A percentile compares a stretch with the other conserved stretches of the same genome.
phyloP scores from a whole-genome alignment of 2,329 filamentous ascomycete species.

The Phaeosphaeriaceae sp. region DNA sequence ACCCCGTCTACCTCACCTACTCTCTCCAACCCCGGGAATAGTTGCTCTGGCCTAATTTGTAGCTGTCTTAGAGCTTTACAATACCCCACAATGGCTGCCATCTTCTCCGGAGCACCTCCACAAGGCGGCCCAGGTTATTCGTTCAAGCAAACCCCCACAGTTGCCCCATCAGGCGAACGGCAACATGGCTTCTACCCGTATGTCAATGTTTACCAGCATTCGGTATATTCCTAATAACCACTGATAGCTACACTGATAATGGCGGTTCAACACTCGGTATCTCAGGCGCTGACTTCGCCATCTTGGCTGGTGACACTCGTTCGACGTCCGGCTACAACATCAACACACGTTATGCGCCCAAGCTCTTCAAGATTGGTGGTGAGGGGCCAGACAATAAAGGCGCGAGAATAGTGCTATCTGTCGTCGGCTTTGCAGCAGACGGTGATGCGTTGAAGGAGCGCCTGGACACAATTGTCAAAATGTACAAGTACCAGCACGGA shows the following conservation, averaged over 20 bases:
- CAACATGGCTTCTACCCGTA: slow-evolving; percentile 95
- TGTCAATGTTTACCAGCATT: slow-evolving; percentile 37
- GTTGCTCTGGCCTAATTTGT: background rate
- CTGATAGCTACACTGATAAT: slow-evolving; percentile 88
- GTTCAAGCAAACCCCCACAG: slow-evolving; percentile 60
- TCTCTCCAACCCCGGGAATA: slow-evolving; percentile 15
- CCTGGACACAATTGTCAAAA: slow-evolving; percentile 93
- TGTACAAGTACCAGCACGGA: slow-evolving; percentile 98
- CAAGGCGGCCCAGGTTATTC: slow-evolving; percentile 65
- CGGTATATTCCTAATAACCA: slow-evolving; percentile 21
- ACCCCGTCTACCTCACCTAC: slow-evolving; percentile 19
- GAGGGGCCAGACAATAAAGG: slow-evolving; percentile 84
- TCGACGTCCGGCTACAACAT: slow-evolving; percentile 95
- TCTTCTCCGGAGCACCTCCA: slow-evolving; percentile 58
- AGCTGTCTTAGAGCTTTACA: background rate
- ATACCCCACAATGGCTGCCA: slow-evolving; percentile 57
- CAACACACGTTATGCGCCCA: slow-evolving; percentile 94
- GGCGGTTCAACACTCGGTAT: slow-evolving; percentile 96
- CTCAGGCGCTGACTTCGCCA: slow-evolving; percentile 89
- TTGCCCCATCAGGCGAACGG: slow-evolving; percentile 56
- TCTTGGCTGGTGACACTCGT: slow-evolving; percentile 96
- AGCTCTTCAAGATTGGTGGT: slow-evolving; percentile 96
- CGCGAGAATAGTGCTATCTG: slow-evolving; percentile 85
- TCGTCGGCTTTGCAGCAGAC: slow-evolving; percentile 95
- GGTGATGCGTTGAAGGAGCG: slow-evolving; percentile 92